phyloP scores from a whole-genome alignment of 495 filamentous ascomycete genomes.

The Acidomyces sp. region DNA sequence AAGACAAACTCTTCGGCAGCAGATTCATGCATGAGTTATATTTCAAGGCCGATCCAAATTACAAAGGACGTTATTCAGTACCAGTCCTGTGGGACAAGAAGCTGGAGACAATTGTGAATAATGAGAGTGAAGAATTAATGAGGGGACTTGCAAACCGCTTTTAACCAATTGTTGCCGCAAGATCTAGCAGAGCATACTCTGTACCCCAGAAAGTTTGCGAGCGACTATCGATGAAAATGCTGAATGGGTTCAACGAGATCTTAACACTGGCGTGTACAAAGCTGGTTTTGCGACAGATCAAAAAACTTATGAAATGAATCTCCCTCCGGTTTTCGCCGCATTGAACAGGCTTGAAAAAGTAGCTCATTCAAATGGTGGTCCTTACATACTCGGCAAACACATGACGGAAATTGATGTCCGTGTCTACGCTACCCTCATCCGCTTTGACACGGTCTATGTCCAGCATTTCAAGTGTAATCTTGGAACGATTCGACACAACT shows the following conservation, averaged over 20 bases:
- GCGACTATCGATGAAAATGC: conserved; percentile 34
- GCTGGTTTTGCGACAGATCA: conserved; percentile 40
- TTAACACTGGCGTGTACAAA: conserved; percentile 44
- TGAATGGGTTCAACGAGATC: conserved; percentile 34
- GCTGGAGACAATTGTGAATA: conserved; percentile 36
- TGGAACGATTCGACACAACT: conserved; percentile 39
- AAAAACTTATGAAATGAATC: conserved; percentile 34
- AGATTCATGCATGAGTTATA: conserved; percentile 41
- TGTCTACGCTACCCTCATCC: conserved; percentile 37
- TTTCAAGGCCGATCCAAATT: conserved; percentile 38
- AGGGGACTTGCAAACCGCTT: conserved; percentile 38
- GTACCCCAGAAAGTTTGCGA: conserved; percentile 34
- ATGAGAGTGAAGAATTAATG: conserved; percentile 42
- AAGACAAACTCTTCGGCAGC: conserved; percentile 38
- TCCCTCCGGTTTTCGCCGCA: conserved; percentile 36
- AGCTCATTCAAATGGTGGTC: conserved; percentile 31
- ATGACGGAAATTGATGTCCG: conserved; percentile 42
- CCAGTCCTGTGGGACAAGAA: conserved; percentile 46
- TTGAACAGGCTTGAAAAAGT: conserved; percentile 42
- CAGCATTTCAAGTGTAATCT: conserved; percentile 48
- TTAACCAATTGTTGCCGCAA: conserved; percentile 31
- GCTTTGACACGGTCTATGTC: conserved; percentile 35
- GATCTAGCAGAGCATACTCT: conserved; percentile 28
- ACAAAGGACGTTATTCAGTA: conserved; percentile 42
- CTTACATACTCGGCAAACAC: conserved; percentile 35